Evolutionary conservation across 129 eudicot genomes (phyloP).

Genomic region (Pulicaria dysenterica): DNA sequence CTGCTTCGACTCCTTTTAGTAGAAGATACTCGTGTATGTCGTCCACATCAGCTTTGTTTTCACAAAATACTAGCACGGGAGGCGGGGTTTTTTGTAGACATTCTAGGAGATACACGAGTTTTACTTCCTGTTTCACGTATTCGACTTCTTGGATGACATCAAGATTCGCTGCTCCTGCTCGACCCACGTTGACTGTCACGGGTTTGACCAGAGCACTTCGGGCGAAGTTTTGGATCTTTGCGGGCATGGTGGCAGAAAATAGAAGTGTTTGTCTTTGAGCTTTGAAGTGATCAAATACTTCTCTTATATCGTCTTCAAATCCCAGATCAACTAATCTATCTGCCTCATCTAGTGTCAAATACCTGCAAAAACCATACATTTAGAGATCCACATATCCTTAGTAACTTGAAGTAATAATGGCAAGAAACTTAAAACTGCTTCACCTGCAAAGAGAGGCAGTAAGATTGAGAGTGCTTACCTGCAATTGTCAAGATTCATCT

Average conservation of each 20-base stretch:
- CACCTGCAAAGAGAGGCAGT: not conserved
- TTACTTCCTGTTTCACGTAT: constrained; percentile 83
- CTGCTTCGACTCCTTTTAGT: constrained; percentile 81
- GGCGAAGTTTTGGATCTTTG: constrained; percentile 82
- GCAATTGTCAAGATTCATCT: constrained; percentile 67
- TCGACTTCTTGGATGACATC: constrained; percentile 92
- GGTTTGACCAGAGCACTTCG: constrained; percentile 77
- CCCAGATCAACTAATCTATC: constrained; percentile 86
- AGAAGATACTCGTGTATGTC: constrained; percentile 81
- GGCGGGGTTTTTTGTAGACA: constrained; percentile 83
- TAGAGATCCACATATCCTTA: no score
- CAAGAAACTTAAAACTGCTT: constrained; percentile 17
- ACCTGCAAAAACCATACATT: constrained; percentile 42
- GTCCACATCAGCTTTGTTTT: constrained; percentile 78
- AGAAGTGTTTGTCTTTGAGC: constrained; percentile 77
- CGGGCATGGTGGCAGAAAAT: constrained; percentile 87
- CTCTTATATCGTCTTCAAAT: constrained; percentile 84
- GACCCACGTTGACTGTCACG: constrained; percentile 74
- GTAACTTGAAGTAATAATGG: constrained; percentile 14
- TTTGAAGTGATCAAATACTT: constrained; percentile 83
- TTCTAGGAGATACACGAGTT: constrained; percentile 79
- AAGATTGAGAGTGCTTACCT: constrained; percentile 39
- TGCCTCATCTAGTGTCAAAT: constrained; percentile 80
- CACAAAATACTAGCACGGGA: constrained; percentile 76
- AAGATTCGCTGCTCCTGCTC: constrained; percentile 92